Conservation (phyloP, 2,329 filamentous ascomycete species). For the Penicillium frequentans region DNA sequence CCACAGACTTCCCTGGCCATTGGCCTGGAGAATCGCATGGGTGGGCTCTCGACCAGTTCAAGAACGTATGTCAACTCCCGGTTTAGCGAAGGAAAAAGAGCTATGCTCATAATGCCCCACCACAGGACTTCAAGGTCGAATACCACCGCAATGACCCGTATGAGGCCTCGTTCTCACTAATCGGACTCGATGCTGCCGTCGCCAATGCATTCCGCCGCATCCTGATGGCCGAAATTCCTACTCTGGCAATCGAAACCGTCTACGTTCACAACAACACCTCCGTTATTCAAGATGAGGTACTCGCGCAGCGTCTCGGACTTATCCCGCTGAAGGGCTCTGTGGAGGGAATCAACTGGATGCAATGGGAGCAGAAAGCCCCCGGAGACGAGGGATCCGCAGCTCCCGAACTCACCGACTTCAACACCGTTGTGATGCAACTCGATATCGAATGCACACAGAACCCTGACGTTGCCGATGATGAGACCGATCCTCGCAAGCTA, state of each 20-base stretch:
- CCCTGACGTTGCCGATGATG: slow-evolving; percentile 66
- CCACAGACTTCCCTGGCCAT: slow-evolving; percentile 89
- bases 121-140: slow-evolving; percentile 67
- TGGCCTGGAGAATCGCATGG: slow-evolving; percentile 83
- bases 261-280: slow-evolving; percentile 96
- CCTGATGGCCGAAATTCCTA: slow-evolving; percentile 89
- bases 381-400: slow-evolving; percentile 57
- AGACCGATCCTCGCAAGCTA: slow-evolving; percentile 78
- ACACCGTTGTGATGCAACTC: slow-evolving; percentile 79
- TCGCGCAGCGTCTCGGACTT: slow-evolving; percentile 84
- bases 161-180: slow-evolving; percentile 83
- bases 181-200: slow-evolving; percentile 87
- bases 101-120: slow-evolving; percentile 3
- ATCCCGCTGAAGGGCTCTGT: slow-evolving; percentile 82
- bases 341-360: slow-evolving; percentile 76
- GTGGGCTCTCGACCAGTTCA: slow-evolving; percentile 76
- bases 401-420: slow-evolving; percentile 67
- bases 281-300: slow-evolving; percentile 95
- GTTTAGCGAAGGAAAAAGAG: not conserved
- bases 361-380: slow-evolving; percentile 74
- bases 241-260: slow-evolving; percentile 89
- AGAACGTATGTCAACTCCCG: slow-evolving; percentile 43
- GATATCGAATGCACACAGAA: slow-evolving; percentile 80
- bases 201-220: slow-evolving; percentile 98
- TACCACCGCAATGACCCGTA: slow-evolving; percentile 81